Percentiles rank a stretch among this genome's conserved stretches.
Conservation (phyloP, 2,329 filamentous ascomycete genomes). For the Leptographium flavum region DNA sequence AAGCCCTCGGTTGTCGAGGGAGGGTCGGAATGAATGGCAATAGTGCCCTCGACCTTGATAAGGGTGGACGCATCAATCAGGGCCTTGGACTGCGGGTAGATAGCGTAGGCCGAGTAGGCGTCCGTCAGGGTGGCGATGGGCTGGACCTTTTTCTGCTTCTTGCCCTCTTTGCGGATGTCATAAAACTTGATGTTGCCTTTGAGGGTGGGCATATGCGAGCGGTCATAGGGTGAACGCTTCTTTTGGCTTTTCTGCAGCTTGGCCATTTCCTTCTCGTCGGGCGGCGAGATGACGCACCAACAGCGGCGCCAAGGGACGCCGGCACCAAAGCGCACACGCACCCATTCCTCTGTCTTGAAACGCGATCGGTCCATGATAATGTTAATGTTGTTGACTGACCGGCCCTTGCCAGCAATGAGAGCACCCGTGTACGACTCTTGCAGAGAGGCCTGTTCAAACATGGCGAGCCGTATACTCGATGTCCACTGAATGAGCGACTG, state of each 20-base stretch:
- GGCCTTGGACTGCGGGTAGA: slow-evolving; percentile 89
- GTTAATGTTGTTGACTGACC: slow-evolving; percentile 76
- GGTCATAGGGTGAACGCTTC: slow-evolving; percentile 70
- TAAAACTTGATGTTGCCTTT: slow-evolving; percentile 94
- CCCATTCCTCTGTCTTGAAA: slow-evolving; percentile 79
- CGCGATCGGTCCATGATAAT: slow-evolving; percentile 71
- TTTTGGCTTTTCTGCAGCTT: slow-evolving; percentile 76
- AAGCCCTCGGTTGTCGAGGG: slow-evolving; percentile 78
- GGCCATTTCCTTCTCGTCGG: slow-evolving; percentile 81
- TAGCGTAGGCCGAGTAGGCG: slow-evolving; percentile 82
- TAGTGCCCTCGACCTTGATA: slow-evolving; percentile 82
- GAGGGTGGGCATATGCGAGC: slow-evolving; percentile 48
- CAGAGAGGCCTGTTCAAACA: slow-evolving; percentile 84
- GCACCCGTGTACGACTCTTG: slow-evolving; percentile 96
- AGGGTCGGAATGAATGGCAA: slow-evolving; percentile 71
- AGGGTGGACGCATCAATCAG: slow-evolving; percentile 89
- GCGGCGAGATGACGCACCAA: slow-evolving; percentile 89
- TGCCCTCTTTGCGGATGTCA: slow-evolving; percentile 57
- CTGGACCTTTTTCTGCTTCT: slow-evolving; percentile 79
- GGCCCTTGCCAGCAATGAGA: slow-evolving; percentile 88
- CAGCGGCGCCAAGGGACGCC: slow-evolving; percentile 93
- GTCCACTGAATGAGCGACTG: slow-evolving; percentile 94
- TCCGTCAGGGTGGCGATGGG: slow-evolving; percentile 88
- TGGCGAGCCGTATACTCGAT: slow-evolving; percentile 78
- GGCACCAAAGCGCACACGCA: slow-evolving; percentile 84